phyloP scores from a whole-genome alignment of 257 asterid genomes.

The Solanum dulcamara region DNA sequence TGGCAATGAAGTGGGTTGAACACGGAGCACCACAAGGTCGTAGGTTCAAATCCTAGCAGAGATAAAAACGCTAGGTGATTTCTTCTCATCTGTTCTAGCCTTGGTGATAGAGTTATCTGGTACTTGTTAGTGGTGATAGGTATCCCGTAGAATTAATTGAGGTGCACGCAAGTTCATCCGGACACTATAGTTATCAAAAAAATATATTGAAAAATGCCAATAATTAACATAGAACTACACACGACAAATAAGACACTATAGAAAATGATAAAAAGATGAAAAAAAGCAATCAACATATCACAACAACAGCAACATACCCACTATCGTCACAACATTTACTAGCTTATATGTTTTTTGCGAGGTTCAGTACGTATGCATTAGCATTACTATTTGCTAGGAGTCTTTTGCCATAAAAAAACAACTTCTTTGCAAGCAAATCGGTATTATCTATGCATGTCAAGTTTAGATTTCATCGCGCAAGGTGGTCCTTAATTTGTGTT shows the following conservation, averaged over 20 bases:
- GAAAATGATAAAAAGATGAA: not conserved
- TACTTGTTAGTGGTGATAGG: not conserved
- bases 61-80: not conserved
- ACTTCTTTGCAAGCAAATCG: not conserved
- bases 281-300: not conserved
- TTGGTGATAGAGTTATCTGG: not conserved
- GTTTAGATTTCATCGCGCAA: not conserved
- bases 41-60: not conserved
- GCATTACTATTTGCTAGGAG: not conserved
- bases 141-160: not conserved
- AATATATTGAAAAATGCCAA: not conserved
- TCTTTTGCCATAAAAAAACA: not conserved
- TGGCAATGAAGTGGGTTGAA: not conserved
- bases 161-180: not conserved
- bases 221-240: not conserved
- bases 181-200: not conserved
- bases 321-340: not conserved
- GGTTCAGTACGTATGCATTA: not conserved
- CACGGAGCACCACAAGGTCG: not conserved
- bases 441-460: not conserved
- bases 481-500: not conserved
- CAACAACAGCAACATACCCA: not conserved
- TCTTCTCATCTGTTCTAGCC: not conserved
- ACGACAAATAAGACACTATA: not conserved
- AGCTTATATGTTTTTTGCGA: not conserved